Percentiles rank a stretch among this genome's conserved stretches.
These are phyloP conservation scores for Colletotrichum sp. DNA, from an alignment of 2,329 filamentous ascomycete genomes.

Conservation along the genomic window DNA sequence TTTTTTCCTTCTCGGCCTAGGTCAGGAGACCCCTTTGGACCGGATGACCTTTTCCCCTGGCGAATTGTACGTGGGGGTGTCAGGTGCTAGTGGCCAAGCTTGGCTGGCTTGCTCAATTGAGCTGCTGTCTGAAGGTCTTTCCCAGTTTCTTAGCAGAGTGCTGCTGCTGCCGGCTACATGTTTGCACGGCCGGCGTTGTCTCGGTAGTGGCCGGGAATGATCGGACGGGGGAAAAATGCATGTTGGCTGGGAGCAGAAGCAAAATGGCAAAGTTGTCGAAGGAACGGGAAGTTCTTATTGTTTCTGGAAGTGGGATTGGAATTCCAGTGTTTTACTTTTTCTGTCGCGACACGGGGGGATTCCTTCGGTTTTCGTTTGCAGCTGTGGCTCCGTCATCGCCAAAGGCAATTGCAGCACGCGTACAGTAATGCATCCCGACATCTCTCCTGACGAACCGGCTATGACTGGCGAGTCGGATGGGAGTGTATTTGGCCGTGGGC, in stretches of 20 bases:
- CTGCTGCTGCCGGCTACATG: not conserved
- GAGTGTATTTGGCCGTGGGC: not conserved
- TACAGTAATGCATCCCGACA: not conserved
- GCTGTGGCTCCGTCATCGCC: not conserved
- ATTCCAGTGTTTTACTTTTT: not conserved
- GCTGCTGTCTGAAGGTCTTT: not conserved
- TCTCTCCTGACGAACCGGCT: conserved; percentile 4
- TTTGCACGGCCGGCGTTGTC: not conserved
- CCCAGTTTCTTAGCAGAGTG: not conserved
- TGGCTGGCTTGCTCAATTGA: not conserved
- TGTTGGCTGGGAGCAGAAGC: not conserved
- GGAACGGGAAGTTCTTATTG: not conserved
- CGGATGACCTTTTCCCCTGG: conserved; percentile 9
- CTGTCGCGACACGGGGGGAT: not conserved
- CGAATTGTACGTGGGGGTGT: conserved; percentile 1
- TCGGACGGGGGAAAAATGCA: not conserved
- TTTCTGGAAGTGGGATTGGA: not conserved
- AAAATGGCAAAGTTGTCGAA: not conserved
- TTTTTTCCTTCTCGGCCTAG: not conserved
- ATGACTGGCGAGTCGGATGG: conserved; percentile 10
- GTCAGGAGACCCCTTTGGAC: conserved; percentile 6
- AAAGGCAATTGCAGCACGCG: not conserved
- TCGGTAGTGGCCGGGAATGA: not conserved
- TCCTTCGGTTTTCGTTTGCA: not conserved
- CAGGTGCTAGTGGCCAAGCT: not conserved